Conservation (phyloP, 768 basidiomycete genomes). For the Harrya chromipes region DNA sequence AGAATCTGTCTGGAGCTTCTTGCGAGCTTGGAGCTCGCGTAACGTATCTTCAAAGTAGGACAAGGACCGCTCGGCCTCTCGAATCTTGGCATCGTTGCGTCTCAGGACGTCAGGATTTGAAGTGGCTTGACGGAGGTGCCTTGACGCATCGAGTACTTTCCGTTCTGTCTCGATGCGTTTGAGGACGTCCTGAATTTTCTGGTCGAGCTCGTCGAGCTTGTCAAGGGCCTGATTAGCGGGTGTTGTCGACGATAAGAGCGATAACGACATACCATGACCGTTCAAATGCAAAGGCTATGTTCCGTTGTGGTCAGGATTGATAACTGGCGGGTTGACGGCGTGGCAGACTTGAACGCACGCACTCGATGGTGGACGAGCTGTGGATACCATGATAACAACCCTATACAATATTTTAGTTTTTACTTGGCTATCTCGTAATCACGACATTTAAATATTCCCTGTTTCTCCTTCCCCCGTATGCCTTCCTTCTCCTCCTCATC, state of each 20-base stretch:
- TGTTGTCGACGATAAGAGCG: slow-evolving; percentile 4
- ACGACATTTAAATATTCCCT: slow-evolving; percentile 12
- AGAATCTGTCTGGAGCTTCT: slow-evolving; percentile 59
- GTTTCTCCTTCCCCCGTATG: slow-evolving; percentile 18
- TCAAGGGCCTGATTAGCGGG: slow-evolving; percentile 1
- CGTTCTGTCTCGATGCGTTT: slow-evolving; percentile 90
- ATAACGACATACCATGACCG: slow-evolving; percentile 31
- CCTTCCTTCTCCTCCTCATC: slow-evolving; percentile 32
- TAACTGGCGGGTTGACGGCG: background rate
- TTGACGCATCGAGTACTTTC: slow-evolving; percentile 85
- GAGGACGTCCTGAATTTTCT: slow-evolving; percentile 90
- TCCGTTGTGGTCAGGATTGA: slow-evolving; percentile 16
- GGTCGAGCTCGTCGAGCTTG: slow-evolving; percentile 65
- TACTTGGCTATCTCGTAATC: slow-evolving; percentile 29
- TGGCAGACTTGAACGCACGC: background rate
- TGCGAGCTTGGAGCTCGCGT: slow-evolving; percentile 76
- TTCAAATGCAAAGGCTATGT: slow-evolving; percentile 11
- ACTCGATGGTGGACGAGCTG: slow-evolving; percentile 28
- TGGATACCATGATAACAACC: slow-evolving; percentile 28
- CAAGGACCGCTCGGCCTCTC: slow-evolving; percentile 79
- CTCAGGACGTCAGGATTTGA: slow-evolving; percentile 83
- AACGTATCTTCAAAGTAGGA: slow-evolving; percentile 87
- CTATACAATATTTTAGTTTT: slow-evolving; percentile 10
- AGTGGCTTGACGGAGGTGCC: slow-evolving; percentile 76
- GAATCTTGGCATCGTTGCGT: slow-evolving; percentile 79